Conservation (phyloP, 345 rosid species). For the Citrus medica region DNA sequence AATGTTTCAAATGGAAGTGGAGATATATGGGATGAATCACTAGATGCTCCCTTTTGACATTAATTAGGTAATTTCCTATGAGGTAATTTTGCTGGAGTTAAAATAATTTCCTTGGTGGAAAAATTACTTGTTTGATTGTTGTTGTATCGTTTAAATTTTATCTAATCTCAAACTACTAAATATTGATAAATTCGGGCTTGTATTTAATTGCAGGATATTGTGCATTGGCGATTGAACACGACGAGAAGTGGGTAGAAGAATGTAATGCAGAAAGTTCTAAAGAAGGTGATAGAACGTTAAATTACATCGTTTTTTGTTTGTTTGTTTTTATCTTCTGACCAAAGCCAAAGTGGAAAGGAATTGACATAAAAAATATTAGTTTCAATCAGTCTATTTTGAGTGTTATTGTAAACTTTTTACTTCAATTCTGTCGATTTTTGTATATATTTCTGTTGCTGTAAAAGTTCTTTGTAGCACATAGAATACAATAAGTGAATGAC, state of each 20-base stretch:
- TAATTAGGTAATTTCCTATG: constrained; percentile 20
- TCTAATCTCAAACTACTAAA: background rate
- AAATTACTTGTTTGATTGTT: background rate
- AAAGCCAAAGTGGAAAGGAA: background rate
- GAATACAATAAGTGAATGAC: background rate
- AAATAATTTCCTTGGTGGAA: background rate
- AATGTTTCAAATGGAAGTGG: constrained; percentile 97
- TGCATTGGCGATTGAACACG: background rate
- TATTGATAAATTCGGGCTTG: background rate
- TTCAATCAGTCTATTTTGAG: background rate
- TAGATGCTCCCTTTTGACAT: constrained; percentile 85
- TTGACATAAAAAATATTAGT: background rate
- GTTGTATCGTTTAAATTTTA: background rate
- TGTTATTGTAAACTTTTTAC: background rate
- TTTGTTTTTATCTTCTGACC: background rate
- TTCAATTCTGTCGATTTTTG: background rate
- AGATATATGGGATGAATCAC: constrained; percentile 96
- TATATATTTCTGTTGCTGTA: background rate
- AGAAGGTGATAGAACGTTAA: background rate
- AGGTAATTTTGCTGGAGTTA: background rate
- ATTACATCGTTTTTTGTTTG: background rate
- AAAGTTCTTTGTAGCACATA: background rate
- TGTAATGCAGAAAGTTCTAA: background rate
- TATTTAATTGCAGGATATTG: background rate
- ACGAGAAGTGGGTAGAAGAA: background rate